Evolutionary conservation across 1,139 yeast species (phyloP).

Genomic region (Yamadazyma friedrichii): DNA sequence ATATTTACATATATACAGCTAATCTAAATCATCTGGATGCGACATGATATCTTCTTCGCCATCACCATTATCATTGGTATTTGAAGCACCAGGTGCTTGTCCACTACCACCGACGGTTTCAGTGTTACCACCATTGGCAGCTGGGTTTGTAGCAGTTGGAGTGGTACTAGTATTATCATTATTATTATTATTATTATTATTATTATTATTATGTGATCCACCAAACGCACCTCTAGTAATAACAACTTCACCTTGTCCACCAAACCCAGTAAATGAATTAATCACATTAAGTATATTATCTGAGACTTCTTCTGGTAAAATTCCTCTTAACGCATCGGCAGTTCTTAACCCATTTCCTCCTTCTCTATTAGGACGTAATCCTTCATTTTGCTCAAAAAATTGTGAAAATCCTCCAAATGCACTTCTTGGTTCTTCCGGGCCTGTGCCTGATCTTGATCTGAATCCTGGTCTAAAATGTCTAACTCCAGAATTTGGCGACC

Average conservation of each 20-base stretch:
- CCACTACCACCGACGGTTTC: not conserved
- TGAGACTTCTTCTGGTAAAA: conserved; percentile 15
- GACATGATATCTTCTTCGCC: not conserved
- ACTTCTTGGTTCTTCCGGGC: not conserved
- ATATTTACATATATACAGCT: not conserved
- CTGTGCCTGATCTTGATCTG: not conserved
- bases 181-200: not conserved
- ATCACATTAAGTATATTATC: conserved; percentile 16
- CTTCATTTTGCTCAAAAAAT: conserved; percentile 4
- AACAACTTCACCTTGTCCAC: conserved; percentile 10
- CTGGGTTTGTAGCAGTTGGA: not conserved
- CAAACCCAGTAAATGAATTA: conserved; percentile 14
- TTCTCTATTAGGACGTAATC: not conserved
- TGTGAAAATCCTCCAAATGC: conserved; percentile 4
- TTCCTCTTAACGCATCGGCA: conserved; percentile 14
- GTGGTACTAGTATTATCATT: not conserved
- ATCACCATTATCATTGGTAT: not conserved
- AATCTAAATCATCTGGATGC: not conserved
- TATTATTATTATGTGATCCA: not conserved
- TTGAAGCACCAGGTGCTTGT: too few relatives aligned
- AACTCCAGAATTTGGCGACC: not conserved
- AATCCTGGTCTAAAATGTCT: not conserved
- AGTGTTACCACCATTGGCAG: not conserved
- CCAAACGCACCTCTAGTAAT: not conserved
- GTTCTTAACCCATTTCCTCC: not conserved